These are phyloP conservation scores for Cyberlindnera euphorbiiphila DNA, from an alignment of 805 yeast species.

Conservation along the genomic window DNA sequence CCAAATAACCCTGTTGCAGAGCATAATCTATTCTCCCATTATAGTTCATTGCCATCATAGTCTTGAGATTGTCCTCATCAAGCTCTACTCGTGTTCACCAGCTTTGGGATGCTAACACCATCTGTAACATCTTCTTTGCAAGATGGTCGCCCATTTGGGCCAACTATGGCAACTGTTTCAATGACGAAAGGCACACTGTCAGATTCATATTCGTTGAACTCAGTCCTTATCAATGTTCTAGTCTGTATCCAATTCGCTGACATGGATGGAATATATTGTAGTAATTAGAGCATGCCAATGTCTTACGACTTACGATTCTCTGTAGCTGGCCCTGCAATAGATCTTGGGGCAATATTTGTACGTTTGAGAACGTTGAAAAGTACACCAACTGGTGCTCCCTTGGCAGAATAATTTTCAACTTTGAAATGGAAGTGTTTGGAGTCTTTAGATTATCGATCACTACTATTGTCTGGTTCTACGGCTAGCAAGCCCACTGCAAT, in stretches of 20 bases:
- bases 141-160: slow-evolving; percentile 32
- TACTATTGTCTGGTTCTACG: slow-evolving; percentile 33
- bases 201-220: slow-evolving; percentile 48
- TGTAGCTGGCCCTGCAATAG: slow-evolving; percentile 10
- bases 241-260: slow-evolving; percentile 86
- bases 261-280: slow-evolving; percentile 87
- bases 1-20: slow-evolving; percentile 73
- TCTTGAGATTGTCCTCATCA: slow-evolving; percentile 29
- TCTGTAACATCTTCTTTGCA: slow-evolving; percentile 15
- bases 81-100: slow-evolving; percentile 16
- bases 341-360: slow-evolving; percentile 49
- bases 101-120: slow-evolving; percentile 11
- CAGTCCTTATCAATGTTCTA: slow-evolving; percentile 68
- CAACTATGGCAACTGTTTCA: slow-evolving; percentile 37
- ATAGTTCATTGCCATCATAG: slow-evolving; percentile 51
- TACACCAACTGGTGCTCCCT: slow-evolving; percentile 93
- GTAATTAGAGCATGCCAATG: slow-evolving; percentile 58
- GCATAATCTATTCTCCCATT: slow-evolving; percentile 81
- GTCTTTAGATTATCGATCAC: slow-evolving; percentile 27
- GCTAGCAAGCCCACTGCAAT: slow-evolving; percentile 74
- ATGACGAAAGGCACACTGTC: slow-evolving; percentile 51
- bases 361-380: slow-evolving; percentile 71
- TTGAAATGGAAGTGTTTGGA: slow-evolving; percentile 55
- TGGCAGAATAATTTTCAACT: slow-evolving; percentile 69
- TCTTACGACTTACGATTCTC: slow-evolving; percentile 13